Evolutionary conservation across 1,284 basidiomycete species (phyloP).

Genomic region (Abortiporus biennis): DNA sequence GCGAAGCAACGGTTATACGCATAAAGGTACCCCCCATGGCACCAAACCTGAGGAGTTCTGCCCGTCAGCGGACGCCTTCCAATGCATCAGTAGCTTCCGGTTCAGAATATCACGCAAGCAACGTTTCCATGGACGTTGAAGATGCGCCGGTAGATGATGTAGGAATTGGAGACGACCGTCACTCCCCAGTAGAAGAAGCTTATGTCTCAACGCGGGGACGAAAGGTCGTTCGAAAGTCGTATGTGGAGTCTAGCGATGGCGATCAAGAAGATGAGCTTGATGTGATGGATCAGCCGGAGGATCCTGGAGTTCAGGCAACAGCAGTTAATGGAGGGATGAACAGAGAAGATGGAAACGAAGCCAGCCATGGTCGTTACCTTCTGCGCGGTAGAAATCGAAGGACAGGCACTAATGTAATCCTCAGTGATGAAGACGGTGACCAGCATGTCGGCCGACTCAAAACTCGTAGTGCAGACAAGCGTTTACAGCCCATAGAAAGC

Average conservation of each 20-base stretch:
- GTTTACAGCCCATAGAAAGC: slow-evolving; percentile 18
- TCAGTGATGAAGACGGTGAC: slow-evolving; percentile 43
- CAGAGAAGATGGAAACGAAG: slow-evolving; percentile 26
- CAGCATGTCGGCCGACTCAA: slow-evolving; percentile 21
- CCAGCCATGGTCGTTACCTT: slow-evolving; percentile 28
- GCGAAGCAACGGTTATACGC: too few species aligned
- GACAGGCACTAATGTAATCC: slow-evolving; percentile 32
- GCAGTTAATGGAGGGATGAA: slow-evolving; percentile 9
- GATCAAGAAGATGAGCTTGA: slow-evolving; percentile 28
- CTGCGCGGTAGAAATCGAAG: slow-evolving; percentile 13
- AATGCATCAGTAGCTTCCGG: slow-evolving; percentile 4
- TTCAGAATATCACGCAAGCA: slow-evolving; percentile 7
- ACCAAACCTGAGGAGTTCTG: slow-evolving; percentile 1
- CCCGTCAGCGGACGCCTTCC: background rate
- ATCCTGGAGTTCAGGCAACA: too few species aligned
- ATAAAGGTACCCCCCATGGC: slow-evolving; percentile 5
- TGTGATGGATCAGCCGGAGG: too few species aligned
- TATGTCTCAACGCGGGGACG: slow-evolving; percentile 38
- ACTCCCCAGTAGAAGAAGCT: background rate
- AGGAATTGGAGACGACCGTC: background rate
- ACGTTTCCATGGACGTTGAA: slow-evolving; percentile 1
- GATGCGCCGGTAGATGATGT: background rate
- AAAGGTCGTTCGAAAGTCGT: slow-evolving; percentile 35
- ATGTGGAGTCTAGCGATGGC: slow-evolving; percentile 46
- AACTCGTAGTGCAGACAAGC: slow-evolving; percentile 33